Evolutionary conservation across 768 basidiomycete species (phyloP).

Genomic region (Melanogaster broomeanus): DNA sequence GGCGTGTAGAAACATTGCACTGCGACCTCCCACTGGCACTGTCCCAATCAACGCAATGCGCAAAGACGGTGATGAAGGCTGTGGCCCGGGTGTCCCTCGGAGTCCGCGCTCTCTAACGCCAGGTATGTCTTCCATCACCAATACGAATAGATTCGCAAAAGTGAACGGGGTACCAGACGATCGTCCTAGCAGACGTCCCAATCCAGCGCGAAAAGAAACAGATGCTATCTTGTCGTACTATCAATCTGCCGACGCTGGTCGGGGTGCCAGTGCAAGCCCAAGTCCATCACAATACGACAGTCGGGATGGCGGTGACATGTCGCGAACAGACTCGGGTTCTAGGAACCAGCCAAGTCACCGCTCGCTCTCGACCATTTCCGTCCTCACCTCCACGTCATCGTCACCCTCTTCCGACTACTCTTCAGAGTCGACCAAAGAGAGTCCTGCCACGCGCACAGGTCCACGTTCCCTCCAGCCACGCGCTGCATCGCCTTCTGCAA

Average conservation of each 20-base stretch:
- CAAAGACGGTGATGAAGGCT: background rate
- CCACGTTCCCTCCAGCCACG: constrained; percentile 18
- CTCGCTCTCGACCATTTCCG: constrained; percentile 8
- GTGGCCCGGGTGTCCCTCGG: background rate
- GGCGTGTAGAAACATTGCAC: constrained; percentile 11
- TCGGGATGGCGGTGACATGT: constrained; percentile 25
- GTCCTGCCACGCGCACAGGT: constrained; percentile 19
- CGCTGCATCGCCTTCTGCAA: constrained; percentile 28
- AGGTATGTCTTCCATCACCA: background rate
- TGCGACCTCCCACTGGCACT: background rate
- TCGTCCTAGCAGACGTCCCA: background rate
- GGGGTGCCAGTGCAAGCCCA: constrained; percentile 25
- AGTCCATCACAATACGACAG: constrained; percentile 12
- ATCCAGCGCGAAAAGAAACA: constrained; percentile 32
- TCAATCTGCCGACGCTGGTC: constrained; percentile 51
- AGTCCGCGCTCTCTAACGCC: background rate
- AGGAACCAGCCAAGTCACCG: constrained; percentile 7
- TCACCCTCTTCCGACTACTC: constrained; percentile 55
- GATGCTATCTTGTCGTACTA: constrained; percentile 55
- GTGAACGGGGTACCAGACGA: constrained; percentile 1
- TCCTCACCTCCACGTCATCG: constrained; percentile 28
- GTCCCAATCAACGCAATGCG: constrained; percentile 11
- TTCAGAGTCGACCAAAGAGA: constrained; percentile 35
- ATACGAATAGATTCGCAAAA: background rate
- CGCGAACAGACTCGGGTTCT: constrained; percentile 13